Percentiles rank a stretch among this genome's conserved stretches.
phyloP scores from a whole-genome alignment of 208 protist species.

The Trichomonas tenax region DNA sequence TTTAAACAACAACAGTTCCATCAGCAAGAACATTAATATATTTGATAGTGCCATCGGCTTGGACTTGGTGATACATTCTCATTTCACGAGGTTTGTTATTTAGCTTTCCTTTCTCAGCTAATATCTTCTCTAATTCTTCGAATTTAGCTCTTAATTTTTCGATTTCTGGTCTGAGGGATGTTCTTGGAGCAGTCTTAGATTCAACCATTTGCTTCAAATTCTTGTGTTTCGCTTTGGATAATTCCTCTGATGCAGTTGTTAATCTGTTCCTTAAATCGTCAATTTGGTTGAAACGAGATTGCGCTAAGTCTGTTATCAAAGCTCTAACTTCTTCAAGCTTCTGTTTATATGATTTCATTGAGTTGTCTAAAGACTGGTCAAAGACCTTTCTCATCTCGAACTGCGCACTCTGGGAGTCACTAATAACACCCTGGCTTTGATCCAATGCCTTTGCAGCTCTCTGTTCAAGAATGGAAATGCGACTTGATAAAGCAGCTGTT shows the following conservation, averaged over 20 bases:
- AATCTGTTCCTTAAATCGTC: not conserved
- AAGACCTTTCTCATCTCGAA: not conserved
- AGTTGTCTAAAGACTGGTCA: not conserved
- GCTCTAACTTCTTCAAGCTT: not conserved
- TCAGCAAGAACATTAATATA: not conserved
- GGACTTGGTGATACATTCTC: not conserved
- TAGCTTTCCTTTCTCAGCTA: not conserved
- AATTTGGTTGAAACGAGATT: not conserved
- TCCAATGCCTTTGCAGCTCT: not conserved
- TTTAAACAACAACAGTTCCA: not conserved
- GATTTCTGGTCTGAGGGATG: not conserved
- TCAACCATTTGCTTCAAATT: not conserved
- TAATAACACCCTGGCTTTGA: not conserved
- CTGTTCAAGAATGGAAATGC: not conserved
- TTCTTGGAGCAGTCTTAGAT: not conserved
- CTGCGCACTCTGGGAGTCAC: not conserved
- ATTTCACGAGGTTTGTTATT: not conserved
- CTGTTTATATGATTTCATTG: not conserved
- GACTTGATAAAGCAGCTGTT: not conserved
- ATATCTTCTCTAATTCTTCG: not conserved
- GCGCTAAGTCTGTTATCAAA: not conserved
- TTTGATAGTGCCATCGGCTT: not conserved
- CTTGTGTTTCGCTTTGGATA: not conserved
- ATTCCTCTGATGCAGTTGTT: not conserved
- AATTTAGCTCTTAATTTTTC: not conserved